Evolutionary conservation across 2,329 filamentous ascomycete genomes (phyloP), one percentile per base, ranked within the genome.

Genomic region (Colletotrichum sublineola): DNA sequence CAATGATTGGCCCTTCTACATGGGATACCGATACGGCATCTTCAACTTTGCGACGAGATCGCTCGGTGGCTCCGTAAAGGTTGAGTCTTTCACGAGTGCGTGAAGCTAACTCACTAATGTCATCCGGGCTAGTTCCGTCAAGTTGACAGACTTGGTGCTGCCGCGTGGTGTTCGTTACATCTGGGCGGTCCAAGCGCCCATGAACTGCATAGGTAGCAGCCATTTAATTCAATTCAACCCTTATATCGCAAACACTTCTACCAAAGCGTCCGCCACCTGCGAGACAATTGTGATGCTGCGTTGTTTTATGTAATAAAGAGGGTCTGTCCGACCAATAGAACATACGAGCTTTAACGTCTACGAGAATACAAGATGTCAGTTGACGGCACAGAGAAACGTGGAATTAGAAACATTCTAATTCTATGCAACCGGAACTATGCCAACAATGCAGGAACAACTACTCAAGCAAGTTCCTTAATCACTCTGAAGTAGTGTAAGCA

Each of bases 11-110:
- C 67, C 78, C 8, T 85, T 82, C 77, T 88, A 86, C 65, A 82
- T 85, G 75, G 86, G 84, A 0, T 87, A 87, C 73, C 80, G 85
- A 0, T 87, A 79, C 74, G 86, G 81, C 0, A 82, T 87, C 5
- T 87, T 87, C 71, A 87, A 87, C 73, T 85, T 80, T 77, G 86
- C 85, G 0, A 87, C 85, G 1, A 79, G 79, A 52, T 42, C 55
- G 5, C 46, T 77, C 12, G 76, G 77, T 4, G 77, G 77, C 12
- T 72, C 69, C 4, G 46, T 76, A 2, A 29, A n/a, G 31, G 65
- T 63, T 24, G 24, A 33, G 24, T 68, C 65, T 12, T 62, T 68
- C 38, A 65, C 38, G 14, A 63, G 46, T 20, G 60, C 60, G 9
- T 40, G 12, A 57, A 14, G 29, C 31, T 24, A 18, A 40, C 5